Conservation (phyloP, 345 rosid genomes). For the Eucalyptus curtisii region DNA sequence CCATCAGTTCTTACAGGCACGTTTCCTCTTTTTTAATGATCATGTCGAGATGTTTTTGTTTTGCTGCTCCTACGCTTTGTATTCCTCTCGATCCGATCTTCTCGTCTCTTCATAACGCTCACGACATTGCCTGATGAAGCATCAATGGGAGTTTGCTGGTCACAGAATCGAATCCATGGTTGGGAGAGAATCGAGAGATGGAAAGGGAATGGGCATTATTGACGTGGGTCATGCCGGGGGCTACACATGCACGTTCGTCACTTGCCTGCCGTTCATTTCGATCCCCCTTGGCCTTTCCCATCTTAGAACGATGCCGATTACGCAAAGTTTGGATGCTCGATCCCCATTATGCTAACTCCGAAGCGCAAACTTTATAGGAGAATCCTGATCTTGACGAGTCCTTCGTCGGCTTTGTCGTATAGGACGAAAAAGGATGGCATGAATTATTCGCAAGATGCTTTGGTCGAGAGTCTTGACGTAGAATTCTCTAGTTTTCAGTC, state of each 20-base stretch:
- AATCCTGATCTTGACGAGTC: not conserved
- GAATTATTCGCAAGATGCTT: not conserved
- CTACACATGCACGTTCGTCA: not conserved
- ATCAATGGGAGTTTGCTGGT: not conserved
- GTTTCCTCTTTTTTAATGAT: not conserved
- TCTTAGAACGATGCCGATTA: not conserved
- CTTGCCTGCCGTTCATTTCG: not conserved
- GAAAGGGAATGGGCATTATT: not conserved
- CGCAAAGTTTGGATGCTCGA: not conserved
- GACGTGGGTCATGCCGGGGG: not conserved
- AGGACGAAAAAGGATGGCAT: not conserved
- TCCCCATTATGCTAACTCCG: not conserved
- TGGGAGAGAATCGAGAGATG: not conserved
- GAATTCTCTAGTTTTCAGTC: not conserved
- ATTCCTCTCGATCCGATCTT: not conserved
- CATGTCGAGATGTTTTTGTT: not conserved
- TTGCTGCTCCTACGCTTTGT: not conserved
- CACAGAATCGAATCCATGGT: not conserved
- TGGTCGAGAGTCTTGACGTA: not conserved
- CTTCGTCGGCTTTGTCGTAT: not conserved
- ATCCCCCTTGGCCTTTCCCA: not conserved
- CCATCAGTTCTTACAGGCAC: not conserved
- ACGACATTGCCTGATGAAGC: not conserved
- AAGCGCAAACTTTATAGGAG: not conserved
- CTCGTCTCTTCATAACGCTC: not conserved